Evolutionary conservation across 441 rosid genomes (phyloP), one percentile per base, ranked within the genome.

Genomic region (Brassica balearica): DNA sequence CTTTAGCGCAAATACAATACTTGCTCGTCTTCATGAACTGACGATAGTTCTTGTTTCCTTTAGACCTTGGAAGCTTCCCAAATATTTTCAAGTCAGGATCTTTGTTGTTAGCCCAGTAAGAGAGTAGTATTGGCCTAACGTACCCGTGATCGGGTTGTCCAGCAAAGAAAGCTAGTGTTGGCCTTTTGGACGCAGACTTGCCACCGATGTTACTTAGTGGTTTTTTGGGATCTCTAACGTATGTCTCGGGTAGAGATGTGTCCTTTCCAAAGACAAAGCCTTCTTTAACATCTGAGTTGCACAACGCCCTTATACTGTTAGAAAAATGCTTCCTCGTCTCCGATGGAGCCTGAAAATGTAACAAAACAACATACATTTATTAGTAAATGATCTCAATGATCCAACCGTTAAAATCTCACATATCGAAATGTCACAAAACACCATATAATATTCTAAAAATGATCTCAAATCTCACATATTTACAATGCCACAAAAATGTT

Each of bases 221-320:
- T 56, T 77, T 85, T 68, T 82, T 85, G 58, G 90, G 87, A 11
- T 77, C 73, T 65, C 83, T 88, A 29, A 94, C 86, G 36, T 46
- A 72, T 9, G 96, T 94, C 81, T 94, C 97, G 0, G 98, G 98
- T 59, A 94, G 88, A 62, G 97, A 87, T n/a, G 74, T 85, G 72
- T 94, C 98, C 70, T 90, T 92, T 8, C 97, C 97, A 60, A 92
- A 87, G 56, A 87, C 80, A 27, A 89, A 94, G 5, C 93, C 98
- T 90, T 84, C 94, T 72, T 88, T 92, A 22, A 87, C 86, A 73
- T 94, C 98, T 1, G 97, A 43, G 74, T 94, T 91, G 85, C 98
- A 94, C 38, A 94, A 87, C 14, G 95, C 90, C 71, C 95, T 87
- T 78, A 92, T 87, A 86, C 89, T 90, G 61, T 85, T 88, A 1